Conservation (phyloP, 2,329 filamentous ascomycete species). For the Diaporthe sp. region DNA sequence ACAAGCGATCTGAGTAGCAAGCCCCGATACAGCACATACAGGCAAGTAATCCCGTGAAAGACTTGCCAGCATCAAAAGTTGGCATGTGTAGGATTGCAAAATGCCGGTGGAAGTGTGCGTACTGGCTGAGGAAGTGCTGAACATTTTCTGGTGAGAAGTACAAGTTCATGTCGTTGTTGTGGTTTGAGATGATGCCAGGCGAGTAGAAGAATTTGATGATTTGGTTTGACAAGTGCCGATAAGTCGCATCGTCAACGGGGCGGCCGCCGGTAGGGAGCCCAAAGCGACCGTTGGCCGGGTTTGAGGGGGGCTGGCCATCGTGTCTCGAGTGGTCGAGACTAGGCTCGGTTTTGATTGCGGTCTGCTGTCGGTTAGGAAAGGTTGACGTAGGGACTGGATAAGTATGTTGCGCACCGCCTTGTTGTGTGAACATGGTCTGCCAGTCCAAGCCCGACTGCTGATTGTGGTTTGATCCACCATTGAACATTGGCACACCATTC, state of each 20-base stretch:
- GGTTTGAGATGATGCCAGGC: slow-evolving; percentile 66
- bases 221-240: slow-evolving; percentile 67
- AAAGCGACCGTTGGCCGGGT: slow-evolving; percentile 58
- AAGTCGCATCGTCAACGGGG: slow-evolving; percentile 63
- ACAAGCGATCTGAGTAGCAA: slow-evolving; percentile 78
- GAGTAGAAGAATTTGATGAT: slow-evolving; percentile 70
- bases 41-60: slow-evolving; percentile 76
- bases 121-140: slow-evolving; percentile 78
- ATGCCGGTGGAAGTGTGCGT: slow-evolving; percentile 80
- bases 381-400: slow-evolving; percentile 65
- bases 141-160: slow-evolving; percentile 78
- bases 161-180: slow-evolving; percentile 67
- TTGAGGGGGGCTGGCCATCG: slow-evolving; percentile 60
- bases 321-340: slow-evolving; percentile 66
- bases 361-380: slow-evolving; percentile 79
- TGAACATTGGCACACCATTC: slow-evolving; percentile 75
- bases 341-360: slow-evolving; percentile 77
- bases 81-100: slow-evolving; percentile 81
- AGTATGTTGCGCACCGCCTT: slow-evolving; percentile 77
- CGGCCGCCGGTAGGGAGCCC: slow-evolving; percentile 64
- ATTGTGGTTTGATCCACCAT: slow-evolving; percentile 69
- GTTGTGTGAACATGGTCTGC: slow-evolving; percentile 78
- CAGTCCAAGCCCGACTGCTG: slow-evolving; percentile 79
- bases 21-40: slow-evolving; percentile 81
- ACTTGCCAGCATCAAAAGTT: slow-evolving; percentile 76